Conservation (phyloP, 2,329 filamentous ascomycete species). For the Fusarium multiceps region DNA sequence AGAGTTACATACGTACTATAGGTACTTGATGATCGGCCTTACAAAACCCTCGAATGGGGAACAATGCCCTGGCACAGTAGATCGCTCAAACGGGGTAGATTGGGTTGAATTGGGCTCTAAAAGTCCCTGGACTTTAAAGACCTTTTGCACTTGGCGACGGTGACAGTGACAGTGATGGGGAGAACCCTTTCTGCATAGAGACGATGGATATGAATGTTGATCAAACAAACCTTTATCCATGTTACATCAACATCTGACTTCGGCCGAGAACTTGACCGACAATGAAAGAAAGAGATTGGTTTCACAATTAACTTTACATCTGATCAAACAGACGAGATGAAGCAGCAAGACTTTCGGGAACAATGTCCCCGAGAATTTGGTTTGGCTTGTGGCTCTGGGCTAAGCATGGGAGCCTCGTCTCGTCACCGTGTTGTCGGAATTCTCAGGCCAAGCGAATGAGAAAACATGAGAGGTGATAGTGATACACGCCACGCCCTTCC, state of each 20-base stretch:
- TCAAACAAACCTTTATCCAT: neutral
- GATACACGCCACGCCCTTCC: constrained; percentile 9
- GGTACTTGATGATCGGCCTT: constrained; percentile 35
- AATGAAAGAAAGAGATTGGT: constrained; percentile 7
- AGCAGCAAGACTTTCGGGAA: constrained; percentile 6
- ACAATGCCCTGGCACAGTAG: constrained; percentile 6
- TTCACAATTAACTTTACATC: constrained; percentile 4
- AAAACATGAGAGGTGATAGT: constrained; percentile 10
- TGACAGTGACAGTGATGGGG: neutral
- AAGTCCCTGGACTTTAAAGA: constrained; percentile 13
- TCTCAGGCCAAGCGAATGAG: constrained; percentile 25
- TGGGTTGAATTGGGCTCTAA: constrained; percentile 21
- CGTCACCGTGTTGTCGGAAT: constrained; percentile 37
- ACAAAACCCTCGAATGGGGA: constrained; percentile 35
- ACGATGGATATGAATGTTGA: neutral
- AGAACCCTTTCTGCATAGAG: constrained; percentile 5
- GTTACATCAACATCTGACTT: constrained; percentile 1
- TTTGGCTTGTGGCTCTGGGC: constrained; percentile 1
- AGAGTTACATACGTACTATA: constrained; percentile 23
- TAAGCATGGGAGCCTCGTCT: constrained; percentile 35
- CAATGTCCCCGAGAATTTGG: neutral
- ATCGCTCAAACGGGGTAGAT: constrained; percentile 13
- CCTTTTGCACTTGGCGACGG: constrained; percentile 23
- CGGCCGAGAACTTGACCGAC: constrained; percentile 19
- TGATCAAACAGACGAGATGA: constrained; percentile 11